phyloP scores from a whole-genome alignment of 1,284 basidiomycete species.

The Trichosporon sp. region DNA sequence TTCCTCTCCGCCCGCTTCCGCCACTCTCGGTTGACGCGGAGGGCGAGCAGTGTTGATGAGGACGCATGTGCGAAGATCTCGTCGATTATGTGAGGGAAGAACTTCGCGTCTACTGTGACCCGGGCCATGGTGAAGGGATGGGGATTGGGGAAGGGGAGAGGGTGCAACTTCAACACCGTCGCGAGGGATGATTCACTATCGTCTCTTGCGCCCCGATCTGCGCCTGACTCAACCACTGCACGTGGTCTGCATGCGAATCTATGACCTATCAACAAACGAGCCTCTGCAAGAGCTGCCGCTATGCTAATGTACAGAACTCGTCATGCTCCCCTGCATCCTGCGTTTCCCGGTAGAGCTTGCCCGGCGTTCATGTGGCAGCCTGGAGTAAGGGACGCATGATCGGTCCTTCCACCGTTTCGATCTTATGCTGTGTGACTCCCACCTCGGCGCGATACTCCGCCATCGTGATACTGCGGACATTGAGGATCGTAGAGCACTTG shows the following conservation, averaged over 20 bases:
- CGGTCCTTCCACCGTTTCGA: constrained; percentile 1
- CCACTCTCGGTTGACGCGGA: constrained; percentile 15
- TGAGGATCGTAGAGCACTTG: neutral
- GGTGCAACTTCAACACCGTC: neutral
- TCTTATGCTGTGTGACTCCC: neutral
- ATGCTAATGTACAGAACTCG: neutral
- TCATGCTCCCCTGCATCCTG: neutral
- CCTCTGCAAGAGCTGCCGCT: neutral
- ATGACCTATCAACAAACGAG: neutral
- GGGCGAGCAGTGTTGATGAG: constrained; percentile 8
- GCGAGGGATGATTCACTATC: no score
- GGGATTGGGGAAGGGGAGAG: neutral
- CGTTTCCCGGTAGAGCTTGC: neutral
- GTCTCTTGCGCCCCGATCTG: neutral
- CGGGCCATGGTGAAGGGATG: neutral
- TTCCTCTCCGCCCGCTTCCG: neutral
- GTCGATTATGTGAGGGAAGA: constrained; percentile 27
- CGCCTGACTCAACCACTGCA: neutral
- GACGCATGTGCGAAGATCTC: constrained; percentile 14
- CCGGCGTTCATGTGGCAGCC: neutral
- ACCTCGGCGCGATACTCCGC: neutral
- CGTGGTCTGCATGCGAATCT: neutral
- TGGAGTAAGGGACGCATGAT: neutral
- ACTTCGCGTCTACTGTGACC: constrained; percentile 19
- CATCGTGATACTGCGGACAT: neutral